These are phyloP conservation scores for Dothideomycetes sp. DNA, from an alignment of 2,329 filamentous ascomycete genomes.

Conservation along the genomic window DNA sequence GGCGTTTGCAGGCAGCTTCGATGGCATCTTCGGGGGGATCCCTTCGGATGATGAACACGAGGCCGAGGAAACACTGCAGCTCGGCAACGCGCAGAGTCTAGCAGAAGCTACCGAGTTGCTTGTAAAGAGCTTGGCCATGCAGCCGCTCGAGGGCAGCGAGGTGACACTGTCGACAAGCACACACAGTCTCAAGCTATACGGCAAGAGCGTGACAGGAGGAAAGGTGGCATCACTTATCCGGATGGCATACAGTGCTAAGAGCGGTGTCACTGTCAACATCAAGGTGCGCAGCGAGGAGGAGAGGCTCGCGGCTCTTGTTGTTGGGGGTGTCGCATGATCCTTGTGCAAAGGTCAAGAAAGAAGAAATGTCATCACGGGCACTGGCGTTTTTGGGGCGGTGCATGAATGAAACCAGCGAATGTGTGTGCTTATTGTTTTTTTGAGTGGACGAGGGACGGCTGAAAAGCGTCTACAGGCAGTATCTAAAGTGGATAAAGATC, in stretches of 20 bases:
- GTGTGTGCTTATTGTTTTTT: conserved; percentile 7
- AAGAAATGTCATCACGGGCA: neutral
- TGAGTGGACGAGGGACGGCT: neutral
- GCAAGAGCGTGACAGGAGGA: conserved; percentile 87
- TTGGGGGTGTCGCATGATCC: conserved; percentile 72
- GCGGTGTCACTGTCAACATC: conserved; percentile 92
- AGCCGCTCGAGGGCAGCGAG: conserved; percentile 89
- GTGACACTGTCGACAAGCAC: conserved; percentile 80
- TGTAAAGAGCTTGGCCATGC: conserved; percentile 74
- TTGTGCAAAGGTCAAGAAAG: neutral
- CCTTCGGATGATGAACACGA: conserved; percentile 84
- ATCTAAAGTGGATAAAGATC: too few species aligned
- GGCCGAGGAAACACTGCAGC: conserved; percentile 80
- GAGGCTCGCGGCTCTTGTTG: conserved; percentile 72
- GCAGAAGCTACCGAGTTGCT: conserved; percentile 93
- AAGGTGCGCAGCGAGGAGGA: conserved; percentile 87
- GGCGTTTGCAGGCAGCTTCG: conserved; percentile 89
- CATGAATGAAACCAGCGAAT: conserved; percentile 12
- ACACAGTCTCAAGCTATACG: conserved; percentile 90
- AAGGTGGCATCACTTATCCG: conserved; percentile 77
- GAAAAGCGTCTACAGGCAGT: conserved; percentile 11
- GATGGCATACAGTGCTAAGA: conserved; percentile 91
- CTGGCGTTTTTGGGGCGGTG: conserved; percentile 8
- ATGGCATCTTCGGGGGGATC: conserved; percentile 72
- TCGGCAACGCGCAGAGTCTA: conserved; percentile 84